Percentiles rank a stretch among this genome's conserved stretches.
These are phyloP conservation scores for Vachellia collinsii DNA, from an alignment of 306 rosid species.

Conservation along the genomic window DNA sequence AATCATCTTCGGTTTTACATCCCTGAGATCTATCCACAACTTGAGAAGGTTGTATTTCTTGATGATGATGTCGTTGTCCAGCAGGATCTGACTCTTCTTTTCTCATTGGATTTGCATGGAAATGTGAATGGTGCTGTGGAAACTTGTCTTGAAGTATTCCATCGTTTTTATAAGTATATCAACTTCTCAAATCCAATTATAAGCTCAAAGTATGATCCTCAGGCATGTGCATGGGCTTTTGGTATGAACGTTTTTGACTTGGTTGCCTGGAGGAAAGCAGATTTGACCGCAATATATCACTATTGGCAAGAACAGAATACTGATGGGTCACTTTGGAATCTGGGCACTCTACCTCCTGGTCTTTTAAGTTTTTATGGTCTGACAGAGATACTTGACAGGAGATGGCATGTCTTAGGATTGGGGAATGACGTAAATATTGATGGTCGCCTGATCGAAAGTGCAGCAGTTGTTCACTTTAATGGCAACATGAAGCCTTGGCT, in stretches of 20 bases:
- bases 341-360: constrained; percentile 84
- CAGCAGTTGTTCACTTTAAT: constrained; percentile 85
- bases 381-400: constrained; percentile 90
- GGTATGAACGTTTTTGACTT: constrained; percentile 91
- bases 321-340: constrained; percentile 79
- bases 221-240: constrained; percentile 91
- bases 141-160: constrained; percentile 92
- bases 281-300: constrained; percentile 79
- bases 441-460: constrained; percentile 79
- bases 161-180: constrained; percentile 83
- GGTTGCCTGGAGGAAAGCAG: constrained; percentile 76
- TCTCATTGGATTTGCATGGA: constrained; percentile 84
- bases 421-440: constrained; percentile 83
- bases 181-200: constrained; percentile 82
- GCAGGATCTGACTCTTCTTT: constrained; percentile 86
- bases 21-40: constrained; percentile 89
- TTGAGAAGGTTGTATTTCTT: constrained; percentile 90
- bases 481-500: constrained; percentile 99
- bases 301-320: constrained; percentile 90
- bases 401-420: constrained; percentile 97
- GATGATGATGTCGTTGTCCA: constrained; percentile 92
- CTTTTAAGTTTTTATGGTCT: constrained; percentile 88
- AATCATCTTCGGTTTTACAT: constrained; percentile 93
- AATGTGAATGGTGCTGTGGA: constrained; percentile 94
- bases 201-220: constrained; percentile 91